phyloP scores from a whole-genome alignment of 768 basidiomycete species.

The Russula sp. region DNA sequence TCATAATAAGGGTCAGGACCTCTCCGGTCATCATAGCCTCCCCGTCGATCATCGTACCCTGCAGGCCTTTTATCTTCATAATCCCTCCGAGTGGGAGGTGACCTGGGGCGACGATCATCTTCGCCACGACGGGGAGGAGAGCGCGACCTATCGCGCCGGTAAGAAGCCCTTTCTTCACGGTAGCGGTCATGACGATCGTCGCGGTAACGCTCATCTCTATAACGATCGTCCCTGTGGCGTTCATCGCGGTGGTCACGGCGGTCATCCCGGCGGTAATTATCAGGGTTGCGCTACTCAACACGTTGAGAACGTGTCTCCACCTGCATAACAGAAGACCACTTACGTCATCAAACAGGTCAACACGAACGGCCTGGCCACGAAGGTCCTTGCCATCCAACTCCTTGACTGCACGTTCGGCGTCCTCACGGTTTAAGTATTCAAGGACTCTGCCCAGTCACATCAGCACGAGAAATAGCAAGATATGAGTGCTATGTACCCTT shows the following conservation, averaged over 20 bases:
- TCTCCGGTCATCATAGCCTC: slow-evolving; percentile 75
- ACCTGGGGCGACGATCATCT: slow-evolving; percentile 78
- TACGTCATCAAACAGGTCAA: slow-evolving; percentile 58
- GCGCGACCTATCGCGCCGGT: slow-evolving; percentile 76
- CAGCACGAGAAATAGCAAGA: neutral
- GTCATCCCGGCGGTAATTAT: slow-evolving; percentile 73
- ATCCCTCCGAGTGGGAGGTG: slow-evolving; percentile 74
- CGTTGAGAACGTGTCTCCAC: slow-evolving; percentile 7
- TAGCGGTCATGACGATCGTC: slow-evolving; percentile 30
- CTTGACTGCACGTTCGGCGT: slow-evolving; percentile 90
- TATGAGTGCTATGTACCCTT: slow-evolving; percentile 57
- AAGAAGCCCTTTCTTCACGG: slow-evolving; percentile 40
- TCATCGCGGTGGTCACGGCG: slow-evolving; percentile 50
- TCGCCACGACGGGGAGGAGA: slow-evolving; percentile 67
- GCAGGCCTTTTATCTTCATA: slow-evolving; percentile 80
- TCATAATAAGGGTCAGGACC: slow-evolving; percentile 82
- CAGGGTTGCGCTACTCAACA: slow-evolving; percentile 50
- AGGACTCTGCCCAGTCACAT: slow-evolving; percentile 52
- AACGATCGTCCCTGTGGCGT: slow-evolving; percentile 38
- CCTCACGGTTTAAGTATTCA: slow-evolving; percentile 82
- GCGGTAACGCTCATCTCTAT: slow-evolving; percentile 50
- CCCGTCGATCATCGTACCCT: slow-evolving; percentile 89
- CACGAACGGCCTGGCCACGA: slow-evolving; percentile 72
- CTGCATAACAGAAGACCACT: slow-evolving; percentile 24
- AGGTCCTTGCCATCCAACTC: slow-evolving; percentile 83